phyloP scores from a whole-genome alignment of 139 green algal genomes.

The Coelastrella sp. region DNA sequence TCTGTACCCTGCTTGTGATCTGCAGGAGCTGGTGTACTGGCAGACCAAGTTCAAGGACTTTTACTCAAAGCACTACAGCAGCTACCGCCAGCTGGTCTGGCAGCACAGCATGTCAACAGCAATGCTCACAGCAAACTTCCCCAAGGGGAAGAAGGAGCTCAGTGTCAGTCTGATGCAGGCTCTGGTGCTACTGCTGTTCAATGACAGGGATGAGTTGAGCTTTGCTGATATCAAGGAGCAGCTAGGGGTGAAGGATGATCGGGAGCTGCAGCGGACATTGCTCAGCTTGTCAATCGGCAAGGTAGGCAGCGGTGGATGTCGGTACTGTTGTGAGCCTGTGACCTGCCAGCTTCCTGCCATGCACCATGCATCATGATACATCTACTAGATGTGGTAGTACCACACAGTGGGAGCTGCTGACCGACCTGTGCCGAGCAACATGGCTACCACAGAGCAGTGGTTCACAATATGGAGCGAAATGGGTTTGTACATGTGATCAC shows the following conservation, averaged over 20 bases:
- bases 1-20: neutral
- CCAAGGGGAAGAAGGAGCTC: conserved; percentile 94
- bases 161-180: conserved; percentile 81
- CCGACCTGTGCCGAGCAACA: too few relatives aligned
- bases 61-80: conserved; percentile 94
- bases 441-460: too few relatives aligned
- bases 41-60: conserved; percentile 90
- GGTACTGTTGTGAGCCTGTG: too few relatives aligned
- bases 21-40: conserved; percentile 72
- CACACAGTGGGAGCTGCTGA: too few relatives aligned
- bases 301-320: conserved; percentile 48
- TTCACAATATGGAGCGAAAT: too few relatives aligned
- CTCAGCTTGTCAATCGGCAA: conserved; percentile 94
- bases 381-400: too few relatives aligned
- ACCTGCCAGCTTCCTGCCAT: too few relatives aligned
- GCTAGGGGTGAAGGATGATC: conserved; percentile 67
- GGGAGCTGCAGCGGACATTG: conserved; percentile 93
- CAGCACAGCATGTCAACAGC: conserved; percentile 89
- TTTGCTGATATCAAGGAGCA: conserved; percentile 80
- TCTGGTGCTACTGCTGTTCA: conserved; percentile 97
- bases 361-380: too few relatives aligned
- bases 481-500: too few relatives aligned
- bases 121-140: conserved; percentile 88
- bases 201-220: conserved; percentile 83
- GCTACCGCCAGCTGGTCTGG: conserved; percentile 90